phyloP scores from a whole-genome alignment of 768 basidiomycete species.

The Trametes gibbosa region DNA sequence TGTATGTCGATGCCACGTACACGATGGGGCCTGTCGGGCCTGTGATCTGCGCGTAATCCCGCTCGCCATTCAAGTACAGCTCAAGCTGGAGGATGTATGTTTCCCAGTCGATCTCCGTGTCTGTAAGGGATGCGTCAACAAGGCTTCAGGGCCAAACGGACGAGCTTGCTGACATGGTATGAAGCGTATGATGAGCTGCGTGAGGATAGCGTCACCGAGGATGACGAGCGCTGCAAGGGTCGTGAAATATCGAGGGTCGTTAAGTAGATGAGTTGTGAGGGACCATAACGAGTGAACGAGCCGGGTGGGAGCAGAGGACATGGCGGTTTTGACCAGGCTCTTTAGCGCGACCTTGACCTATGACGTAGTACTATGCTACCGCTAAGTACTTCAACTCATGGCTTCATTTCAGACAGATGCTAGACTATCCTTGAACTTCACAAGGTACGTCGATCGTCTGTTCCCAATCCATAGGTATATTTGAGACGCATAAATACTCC shows the following conservation, averaged over 20 bases:
- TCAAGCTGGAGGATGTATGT: slow-evolving; percentile 92
- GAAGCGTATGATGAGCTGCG: slow-evolving; percentile 74
- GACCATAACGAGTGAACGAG: slow-evolving; percentile 15
- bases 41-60: slow-evolving; percentile 74
- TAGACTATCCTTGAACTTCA: too few relatives aligned
- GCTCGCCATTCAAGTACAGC: slow-evolving; percentile 75
- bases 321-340: not conserved
- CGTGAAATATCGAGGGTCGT: slow-evolving; percentile 64
- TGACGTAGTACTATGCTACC: too few relatives aligned
- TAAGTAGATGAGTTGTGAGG: slow-evolving; percentile 37
- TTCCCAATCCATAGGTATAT: not conserved
- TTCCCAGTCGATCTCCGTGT: slow-evolving; percentile 98
- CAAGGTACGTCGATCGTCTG: too few relatives aligned
- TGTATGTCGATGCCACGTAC: slow-evolving; percentile 42
- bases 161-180: slow-evolving; percentile 70
- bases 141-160: slow-evolving; percentile 1
- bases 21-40: slow-evolving; percentile 94
- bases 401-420: not conserved
- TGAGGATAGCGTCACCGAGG: slow-evolving; percentile 73
- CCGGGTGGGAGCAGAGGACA: slow-evolving; percentile 7
- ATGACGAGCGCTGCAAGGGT: slow-evolving; percentile 60
- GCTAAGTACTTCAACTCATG: too few relatives aligned
- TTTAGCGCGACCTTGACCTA: not conserved
- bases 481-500: slow-evolving; percentile 3
- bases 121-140: slow-evolving; percentile 41